Base-by-base conservation (phyloP, 1,284 basidiomycete genomes). In the Ceratorhiza oryzae-sativae region DNA sequence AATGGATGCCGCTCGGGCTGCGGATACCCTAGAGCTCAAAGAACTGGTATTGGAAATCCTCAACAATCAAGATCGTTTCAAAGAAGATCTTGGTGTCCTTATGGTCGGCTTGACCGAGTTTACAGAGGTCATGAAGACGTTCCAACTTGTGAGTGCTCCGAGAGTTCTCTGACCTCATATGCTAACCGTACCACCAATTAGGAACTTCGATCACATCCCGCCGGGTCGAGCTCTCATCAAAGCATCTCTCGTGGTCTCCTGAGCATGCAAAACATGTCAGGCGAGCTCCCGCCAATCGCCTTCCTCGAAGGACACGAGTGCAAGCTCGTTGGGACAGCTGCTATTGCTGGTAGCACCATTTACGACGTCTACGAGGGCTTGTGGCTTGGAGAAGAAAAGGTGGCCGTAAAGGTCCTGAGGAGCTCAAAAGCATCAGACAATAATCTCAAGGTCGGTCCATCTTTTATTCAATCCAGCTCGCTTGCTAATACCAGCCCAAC, bases 281-380 rank as follows among this genome's bases (percentile, higher is more conserved):
- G 48, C 23, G 41, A 42, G 27, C 49, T 63, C 36, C 59, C 53
- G 12, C 60, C 71, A 10, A 72, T 65, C 30, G 63, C 63, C 30
- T 67, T 67, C 36, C 49, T 67, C n/a, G 63, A 67, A 30, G 63
- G 63, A 15, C 49, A 67, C 23, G 63, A 67, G 48, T 67, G 63
- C 30, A 67, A 55, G 20, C 41, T 67, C n/a, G 49, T 46, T 32
- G 55, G 53, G 10, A 39, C 30, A 1, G 49, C 61, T 4, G 49
- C 53, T 15, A 46, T 58, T 27, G 42, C 55, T 15, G 42, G 46
- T 25, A 58, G 72, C 25, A 59, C 71, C 1, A 63, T 61, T 20
- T 74, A 72, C 36, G 73, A 74, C 36, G 68, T 74, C 0, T 74
- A 68, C 41, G 58, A 74, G 58, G 73, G 73, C 20, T 34, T 74